phyloP scores from a whole-genome alignment of 2,329 filamentous ascomycete genomes.

The Acrodontium crateriforme region DNA sequence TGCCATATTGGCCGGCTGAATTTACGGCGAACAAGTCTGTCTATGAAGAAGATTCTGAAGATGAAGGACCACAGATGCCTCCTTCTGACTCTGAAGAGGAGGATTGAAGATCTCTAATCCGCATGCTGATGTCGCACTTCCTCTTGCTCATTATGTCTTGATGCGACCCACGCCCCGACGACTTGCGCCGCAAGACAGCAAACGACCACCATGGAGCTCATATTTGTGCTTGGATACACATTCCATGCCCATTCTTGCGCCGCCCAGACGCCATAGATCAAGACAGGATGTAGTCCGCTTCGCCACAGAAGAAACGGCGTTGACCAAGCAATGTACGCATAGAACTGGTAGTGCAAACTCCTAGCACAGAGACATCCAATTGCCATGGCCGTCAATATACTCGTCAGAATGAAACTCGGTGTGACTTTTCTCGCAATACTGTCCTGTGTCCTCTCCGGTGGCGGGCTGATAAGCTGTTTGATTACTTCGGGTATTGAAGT shows the following conservation, averaged over 20 bases:
- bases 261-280: conserved; percentile 57
- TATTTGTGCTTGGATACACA: conserved; percentile 65
- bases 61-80: conserved; percentile 31
- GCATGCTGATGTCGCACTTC: conserved; percentile 4
- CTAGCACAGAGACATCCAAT: conserved; percentile 76
- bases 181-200: conserved; percentile 55
- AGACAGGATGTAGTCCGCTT: conserved; percentile 51
- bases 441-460: conserved; percentile 39
- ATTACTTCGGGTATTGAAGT: conserved; percentile 44
- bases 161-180: conserved; percentile 39
- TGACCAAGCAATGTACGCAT: conserved; percentile 78
- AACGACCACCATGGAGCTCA: conserved; percentile 56
- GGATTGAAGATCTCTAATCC: conserved; percentile 5
- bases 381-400: conserved; percentile 60
- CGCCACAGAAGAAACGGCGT: conserved; percentile 80
- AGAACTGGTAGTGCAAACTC: conserved; percentile 91
- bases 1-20: conserved; percentile 55
- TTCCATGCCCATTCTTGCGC: conserved; percentile 92
- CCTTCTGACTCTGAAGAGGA: conserved; percentile 20
- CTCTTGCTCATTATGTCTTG: conserved; percentile 1
- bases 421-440: conserved; percentile 47
- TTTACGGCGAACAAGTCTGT: conserved; percentile 39
- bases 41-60: conserved; percentile 55
- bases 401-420: conserved; percentile 60
- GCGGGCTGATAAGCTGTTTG: conserved; percentile 30